Evolutionary conservation across 2,329 filamentous ascomycete genomes (phyloP).

Genomic region (Cytospora piceae): DNA sequence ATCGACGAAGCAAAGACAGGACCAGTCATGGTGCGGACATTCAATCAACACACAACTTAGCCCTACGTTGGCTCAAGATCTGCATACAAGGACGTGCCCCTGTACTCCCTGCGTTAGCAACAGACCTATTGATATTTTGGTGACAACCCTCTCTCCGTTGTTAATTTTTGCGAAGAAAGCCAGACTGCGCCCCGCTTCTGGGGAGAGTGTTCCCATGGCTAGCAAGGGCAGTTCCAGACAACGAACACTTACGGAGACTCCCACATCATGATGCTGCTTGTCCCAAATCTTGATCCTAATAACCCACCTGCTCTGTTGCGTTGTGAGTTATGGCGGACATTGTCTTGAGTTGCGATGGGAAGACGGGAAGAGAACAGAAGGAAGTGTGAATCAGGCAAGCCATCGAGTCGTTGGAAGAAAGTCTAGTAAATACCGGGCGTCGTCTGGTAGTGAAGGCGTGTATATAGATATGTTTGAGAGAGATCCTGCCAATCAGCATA

Average conservation of each 20-base stretch:
- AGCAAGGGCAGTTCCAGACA: neutral
- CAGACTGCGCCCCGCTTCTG: neutral
- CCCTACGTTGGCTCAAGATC: neutral
- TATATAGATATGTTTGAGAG: neutral
- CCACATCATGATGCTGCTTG: neutral
- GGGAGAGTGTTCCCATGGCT: neutral
- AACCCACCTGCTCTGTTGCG: neutral
- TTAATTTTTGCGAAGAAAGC: neutral
- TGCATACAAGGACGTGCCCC: neutral
- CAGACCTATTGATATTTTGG: neutral
- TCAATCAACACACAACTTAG: neutral
- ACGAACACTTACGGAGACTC: neutral
- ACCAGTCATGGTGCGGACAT: neutral
- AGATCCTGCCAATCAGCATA: slow-evolving; percentile 12
- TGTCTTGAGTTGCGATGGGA: neutral
- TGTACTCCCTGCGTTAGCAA: neutral
- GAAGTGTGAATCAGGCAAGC: neutral
- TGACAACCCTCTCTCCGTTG: neutral
- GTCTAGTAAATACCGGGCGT: neutral
- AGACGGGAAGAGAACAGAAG: slow-evolving; percentile 7
- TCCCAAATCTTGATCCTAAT: neutral
- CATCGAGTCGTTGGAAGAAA: neutral
- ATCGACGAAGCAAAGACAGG: neutral
- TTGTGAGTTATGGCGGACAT: neutral
- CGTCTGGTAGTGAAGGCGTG: neutral